Base-by-base conservation (phyloP, 257 asterid species). In the Penstemon newberryi region DNA sequence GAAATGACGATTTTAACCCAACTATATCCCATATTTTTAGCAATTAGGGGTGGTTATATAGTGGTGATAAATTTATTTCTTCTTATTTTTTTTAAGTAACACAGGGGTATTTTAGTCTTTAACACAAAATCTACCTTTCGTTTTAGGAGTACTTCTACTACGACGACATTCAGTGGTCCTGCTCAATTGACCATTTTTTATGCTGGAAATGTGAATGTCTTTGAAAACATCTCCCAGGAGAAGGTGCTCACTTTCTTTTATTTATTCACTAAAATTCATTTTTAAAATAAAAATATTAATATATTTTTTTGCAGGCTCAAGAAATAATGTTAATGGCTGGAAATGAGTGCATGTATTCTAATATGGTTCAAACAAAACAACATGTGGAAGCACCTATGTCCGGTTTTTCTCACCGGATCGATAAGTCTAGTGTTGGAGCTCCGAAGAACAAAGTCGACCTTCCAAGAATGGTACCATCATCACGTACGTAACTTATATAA, bases 271-370 rank as follows among this genome's bases (percentile, higher is more conserved):
- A 39, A 40, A n/a, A 60, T 13, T 36, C 18, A 53, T 1, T 25
- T 25, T 25, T 25, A 6, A 25, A 39, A 7, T 46, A 37, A 58
- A 13, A 46, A 44, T 0, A 50, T 5, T 56, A 62, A 40, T 45
- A 9, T 49, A 1, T 12, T 52, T 63, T 33, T 8, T 18, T 8
- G 12, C 90, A 89, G 97, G 97, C 95, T 66, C 93, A 89, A 77
- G 94, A 95, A 38, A 87, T 89, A 65, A 84, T 91, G 77, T 60
- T 85, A 71, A 70, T 91, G 80, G 97, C 97, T 60, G 92, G 90
- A 71, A 83, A 60, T 54, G 75, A 79, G 13, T 78, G 65, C 18
- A 56, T 65, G 36, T 43, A 75, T 6, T 45, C 86, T 37, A 78
- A 72, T 69, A 40, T 74, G 80, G 65, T 81, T 13, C 90, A 80